These are phyloP conservation scores for Penicillium sclerotiorum DNA, from an alignment of 2,329 filamentous ascomycete species.

Conservation along the genomic window DNA sequence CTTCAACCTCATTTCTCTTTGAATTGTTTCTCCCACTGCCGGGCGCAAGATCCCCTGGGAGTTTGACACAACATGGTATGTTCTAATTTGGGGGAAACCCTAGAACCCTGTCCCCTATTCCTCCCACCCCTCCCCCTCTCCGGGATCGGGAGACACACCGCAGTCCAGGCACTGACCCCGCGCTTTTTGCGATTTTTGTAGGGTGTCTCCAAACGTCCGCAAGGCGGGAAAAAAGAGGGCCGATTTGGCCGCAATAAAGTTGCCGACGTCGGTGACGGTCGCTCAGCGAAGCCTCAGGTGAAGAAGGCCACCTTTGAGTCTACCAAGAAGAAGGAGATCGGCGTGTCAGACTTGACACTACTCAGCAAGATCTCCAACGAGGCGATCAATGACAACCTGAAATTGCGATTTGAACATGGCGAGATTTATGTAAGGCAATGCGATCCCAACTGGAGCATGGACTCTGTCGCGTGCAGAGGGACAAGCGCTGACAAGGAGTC, in stretches of 20 bases:
- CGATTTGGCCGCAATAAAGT: slow-evolving; percentile 47
- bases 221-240: slow-evolving; percentile 47
- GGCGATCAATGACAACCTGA: slow-evolving; percentile 98
- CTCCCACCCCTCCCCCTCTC: neutral
- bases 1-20: neutral
- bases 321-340: slow-evolving; percentile 98
- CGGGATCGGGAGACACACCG: no score
- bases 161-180: slow-evolving; percentile 21
- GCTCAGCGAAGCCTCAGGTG: slow-evolving; percentile 66
- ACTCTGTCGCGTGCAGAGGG: slow-evolving; percentile 15
- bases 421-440: slow-evolving; percentile 78
- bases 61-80: slow-evolving; percentile 40
- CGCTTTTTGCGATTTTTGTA: slow-evolving; percentile 22
- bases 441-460: slow-evolving; percentile 8
- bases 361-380: slow-evolving; percentile 99
- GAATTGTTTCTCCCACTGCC: slow-evolving; percentile 20
- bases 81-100: neutral
- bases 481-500: slow-evolving; percentile 16
- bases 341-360: slow-evolving; percentile 94
- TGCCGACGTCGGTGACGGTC: slow-evolving; percentile 46
- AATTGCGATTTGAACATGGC: slow-evolving; percentile 94
- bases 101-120: neutral
- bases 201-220: slow-evolving; percentile 49
- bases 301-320: slow-evolving; percentile 96
- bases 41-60: slow-evolving; percentile 31